Conservation (phyloP, 1,139 yeast genomes). For the Magnusiomyces ingens region DNA sequence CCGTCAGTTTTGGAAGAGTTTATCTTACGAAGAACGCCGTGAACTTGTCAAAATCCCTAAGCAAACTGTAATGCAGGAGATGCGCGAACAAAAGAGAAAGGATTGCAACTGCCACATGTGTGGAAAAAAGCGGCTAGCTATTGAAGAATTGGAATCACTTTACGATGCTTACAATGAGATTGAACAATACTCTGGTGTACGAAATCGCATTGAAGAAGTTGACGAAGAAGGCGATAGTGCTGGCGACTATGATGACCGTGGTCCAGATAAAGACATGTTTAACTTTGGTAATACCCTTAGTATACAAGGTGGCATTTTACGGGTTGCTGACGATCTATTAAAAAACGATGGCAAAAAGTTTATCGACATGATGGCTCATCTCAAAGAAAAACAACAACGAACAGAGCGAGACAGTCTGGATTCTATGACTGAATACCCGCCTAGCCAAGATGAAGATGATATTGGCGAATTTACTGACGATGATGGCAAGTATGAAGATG, state of each 20-base stretch:
- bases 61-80: constrained; percentile 58
- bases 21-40: constrained; percentile 54
- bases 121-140: constrained; percentile 64
- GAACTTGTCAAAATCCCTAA: constrained; percentile 62
- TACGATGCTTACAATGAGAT: constrained; percentile 47
- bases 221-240: constrained; percentile 8
- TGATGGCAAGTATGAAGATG: constrained; percentile 21
- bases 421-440: constrained; percentile 27
- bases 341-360: constrained; percentile 70
- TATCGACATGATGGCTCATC: constrained; percentile 68
- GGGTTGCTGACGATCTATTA: constrained; percentile 71
- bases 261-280: constrained; percentile 23
- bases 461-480: constrained; percentile 28
- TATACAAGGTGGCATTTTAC: constrained; percentile 42
- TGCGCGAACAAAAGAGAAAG: constrained; percentile 51
- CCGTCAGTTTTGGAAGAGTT: constrained; percentile 62
- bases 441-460: constrained; percentile 29
- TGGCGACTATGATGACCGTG: background rate
- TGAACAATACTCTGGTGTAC: background rate
- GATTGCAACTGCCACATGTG: constrained; percentile 73
- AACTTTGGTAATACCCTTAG: constrained; percentile 34
- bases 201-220: constrained; percentile 7
- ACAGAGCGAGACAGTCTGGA: constrained; percentile 41
- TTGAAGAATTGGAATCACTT: constrained; percentile 70
- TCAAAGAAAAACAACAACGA: constrained; percentile 52